Evolutionary conservation across 371 early-diverging fungal genomes (phyloP), one percentile per base, ranked within the genome.

Genomic region (Rhizopus delemar): DNA sequence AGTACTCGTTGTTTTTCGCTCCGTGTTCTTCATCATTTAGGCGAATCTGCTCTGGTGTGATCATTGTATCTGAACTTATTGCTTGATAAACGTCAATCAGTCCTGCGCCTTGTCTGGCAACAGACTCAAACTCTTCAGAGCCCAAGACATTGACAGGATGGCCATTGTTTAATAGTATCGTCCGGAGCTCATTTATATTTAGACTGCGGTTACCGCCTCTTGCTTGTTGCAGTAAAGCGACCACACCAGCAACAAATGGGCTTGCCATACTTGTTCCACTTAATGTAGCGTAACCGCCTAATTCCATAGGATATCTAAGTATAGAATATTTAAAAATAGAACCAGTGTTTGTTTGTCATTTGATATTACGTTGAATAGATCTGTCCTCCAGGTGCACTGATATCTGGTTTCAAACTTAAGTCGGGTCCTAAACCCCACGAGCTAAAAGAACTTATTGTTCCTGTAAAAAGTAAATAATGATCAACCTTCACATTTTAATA

Each of bases 351-450:
- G 31, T n/a, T 34, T 50, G 15, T 34, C 11, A 33, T 4, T 55
- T 54, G 22, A 34, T 55, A 67, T 56, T 75, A 85, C 52, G 89
- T 87, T 22, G 90, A 89, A 63, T 84, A 87, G 29, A 91, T 90
- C 51, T 84, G 75, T 6, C 88, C 90, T 35, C 91, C 91, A 3
- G 90, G 90, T 7, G 86, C 89, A 41, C 81, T 76, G 5, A 90
- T 46, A 51, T 90, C 90, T 7, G 91, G 92, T 48, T 89, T 86
- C 53, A 89, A 43, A 22, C 89, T 84, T 15, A 92, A 69, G 60
- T 86, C 84, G 11, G 86, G 83, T 4, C 82, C 86, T 0, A 87
- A 77, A 28, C 92, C 92, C 86, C 85, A 90, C 13, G 91, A 90
- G 55, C 79, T 79, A 49, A 75, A 75, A 2, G 69, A 52, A 46